Conservation (phyloP, 805 yeast genomes). For the Starmera dryadoides region DNA sequence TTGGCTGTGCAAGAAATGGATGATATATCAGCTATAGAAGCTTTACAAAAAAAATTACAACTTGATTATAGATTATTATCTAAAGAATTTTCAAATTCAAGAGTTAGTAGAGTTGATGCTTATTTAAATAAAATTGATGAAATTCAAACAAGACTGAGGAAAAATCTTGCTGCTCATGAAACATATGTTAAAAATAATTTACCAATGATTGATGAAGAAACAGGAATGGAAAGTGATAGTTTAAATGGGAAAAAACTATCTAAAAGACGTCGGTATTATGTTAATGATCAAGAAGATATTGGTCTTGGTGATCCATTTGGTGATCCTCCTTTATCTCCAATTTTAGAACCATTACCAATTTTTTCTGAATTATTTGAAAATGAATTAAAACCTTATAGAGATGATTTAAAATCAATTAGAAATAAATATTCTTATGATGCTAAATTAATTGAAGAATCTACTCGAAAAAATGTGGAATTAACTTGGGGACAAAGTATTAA, state of each 20-base stretch:
- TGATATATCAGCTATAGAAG: constrained; percentile 12
- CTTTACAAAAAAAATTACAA: constrained; percentile 19
- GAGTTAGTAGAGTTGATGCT: constrained; percentile 25
- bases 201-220: constrained; percentile 9
- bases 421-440: constrained; percentile 12
- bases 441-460: constrained; percentile 11
- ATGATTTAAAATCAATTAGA: constrained; percentile 6
- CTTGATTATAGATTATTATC: constrained; percentile 25
- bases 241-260: neutral
- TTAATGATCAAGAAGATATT: neutral
- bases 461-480: constrained; percentile 9
- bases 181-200: constrained; percentile 9
- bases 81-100: constrained; percentile 20
- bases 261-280: constrained; percentile 2
- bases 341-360: constrained; percentile 9
- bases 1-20: constrained; percentile 1
- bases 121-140: constrained; percentile 25
- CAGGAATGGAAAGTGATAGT: constrained; percentile 7
- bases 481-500: constrained; percentile 17
- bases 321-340: constrained; percentile 7
- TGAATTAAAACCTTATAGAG: constrained; percentile 9
- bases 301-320: constrained; percentile 10
- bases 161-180: constrained; percentile 13
- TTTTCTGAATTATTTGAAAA: constrained; percentile 16
- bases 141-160: constrained; percentile 16